Evolutionary conservation across 441 rosid species (phyloP).

Genomic region (Pelargonium fulgidum): DNA sequence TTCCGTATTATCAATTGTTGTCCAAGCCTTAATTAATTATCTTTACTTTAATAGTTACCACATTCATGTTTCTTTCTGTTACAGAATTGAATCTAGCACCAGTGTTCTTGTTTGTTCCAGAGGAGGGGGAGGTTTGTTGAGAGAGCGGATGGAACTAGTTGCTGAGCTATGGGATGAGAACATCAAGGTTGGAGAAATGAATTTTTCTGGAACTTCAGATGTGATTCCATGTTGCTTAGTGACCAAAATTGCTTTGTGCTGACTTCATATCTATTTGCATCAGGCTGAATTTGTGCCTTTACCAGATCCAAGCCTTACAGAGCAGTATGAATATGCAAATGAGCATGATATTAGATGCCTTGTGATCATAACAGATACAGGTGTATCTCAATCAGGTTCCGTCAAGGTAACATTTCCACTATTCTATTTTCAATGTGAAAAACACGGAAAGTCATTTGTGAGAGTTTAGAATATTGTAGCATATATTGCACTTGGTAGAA

Average conservation of each 20-base stretch:
- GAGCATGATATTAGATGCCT: constrained; percentile 89
- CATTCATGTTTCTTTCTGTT: constrained; percentile 9
- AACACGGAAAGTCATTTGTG: no score
- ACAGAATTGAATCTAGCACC: constrained; percentile 60
- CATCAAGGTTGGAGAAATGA: constrained; percentile 53
- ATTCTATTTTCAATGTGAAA: neutral
- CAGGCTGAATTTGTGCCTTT: constrained; percentile 85
- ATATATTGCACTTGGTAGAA: no score
- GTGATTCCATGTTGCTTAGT: constrained; percentile 4
- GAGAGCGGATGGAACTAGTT: constrained; percentile 86
- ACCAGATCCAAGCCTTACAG: constrained; percentile 93
- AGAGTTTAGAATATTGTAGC: no score
- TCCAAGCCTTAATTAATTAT: neutral
- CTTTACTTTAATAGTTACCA: neutral
- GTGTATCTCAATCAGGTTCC: constrained; percentile 57
- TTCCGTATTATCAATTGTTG: neutral
- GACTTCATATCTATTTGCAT: constrained; percentile 17
- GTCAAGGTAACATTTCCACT: constrained; percentile 50
- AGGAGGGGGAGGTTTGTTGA: constrained; percentile 94
- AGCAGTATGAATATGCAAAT: constrained; percentile 92
- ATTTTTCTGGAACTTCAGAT: neutral
- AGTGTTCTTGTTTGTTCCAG: constrained; percentile 85
- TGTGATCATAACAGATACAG: constrained; percentile 70
- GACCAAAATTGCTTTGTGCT: constrained; percentile 22
- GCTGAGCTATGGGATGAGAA: constrained; percentile 82